Evolutionary conservation across 1,284 basidiomycete species (phyloP), one percentile per base, ranked within the genome.

Genomic region (Moesziomyces parantarcticus): DNA sequence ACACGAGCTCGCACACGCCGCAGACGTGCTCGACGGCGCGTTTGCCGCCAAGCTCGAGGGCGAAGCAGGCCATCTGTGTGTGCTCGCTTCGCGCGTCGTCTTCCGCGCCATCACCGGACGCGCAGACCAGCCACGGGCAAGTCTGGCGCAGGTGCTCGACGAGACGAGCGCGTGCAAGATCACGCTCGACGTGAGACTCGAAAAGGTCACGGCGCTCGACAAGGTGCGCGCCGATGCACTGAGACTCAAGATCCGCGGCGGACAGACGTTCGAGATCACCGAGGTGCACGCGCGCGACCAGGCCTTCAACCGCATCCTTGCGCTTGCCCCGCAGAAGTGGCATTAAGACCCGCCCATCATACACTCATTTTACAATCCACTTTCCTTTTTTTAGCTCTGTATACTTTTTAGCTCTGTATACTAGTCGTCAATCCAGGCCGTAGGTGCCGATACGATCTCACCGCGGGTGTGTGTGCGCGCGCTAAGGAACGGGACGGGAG

Each of bases 301-400:
- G 32, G 72, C 62, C 21, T 75, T 75, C 22, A 67, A 66, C 32
- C 8, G 50, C 23, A 29, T 75, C 25, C 5, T 71, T 13, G 72
- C 62, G 21, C 46, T 75, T 1, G 49, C 61, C 23, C 62, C 67
- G 16, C 63, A 66, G 48, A 62, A 51, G 50, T 75, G 72, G 72
- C 43, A 60, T 18, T 68, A 21, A 44, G 10, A n/a, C n/a, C n/a
- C n/a, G n/a, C 21, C 21, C 21, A 43, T 9, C 29, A n/a, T n/a
- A 32, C 29, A 32, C 29, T 18, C 26, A 41, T 16, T 29, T 39
- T 26, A 2, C 21, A 26, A 16, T n/a, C n/a, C n/a, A n/a, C n/a
- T n/a, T 25, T 47, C 20, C 9, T 23, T 54, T 41, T 0, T 14
- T 23, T 16, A 34, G 16, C 0, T 21, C 29, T 20, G 48, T 39